Evolutionary conservation across 208 protist species (phyloP), one percentile per base, ranked within the genome.

Genomic region (Leishmania lainsoni): DNA sequence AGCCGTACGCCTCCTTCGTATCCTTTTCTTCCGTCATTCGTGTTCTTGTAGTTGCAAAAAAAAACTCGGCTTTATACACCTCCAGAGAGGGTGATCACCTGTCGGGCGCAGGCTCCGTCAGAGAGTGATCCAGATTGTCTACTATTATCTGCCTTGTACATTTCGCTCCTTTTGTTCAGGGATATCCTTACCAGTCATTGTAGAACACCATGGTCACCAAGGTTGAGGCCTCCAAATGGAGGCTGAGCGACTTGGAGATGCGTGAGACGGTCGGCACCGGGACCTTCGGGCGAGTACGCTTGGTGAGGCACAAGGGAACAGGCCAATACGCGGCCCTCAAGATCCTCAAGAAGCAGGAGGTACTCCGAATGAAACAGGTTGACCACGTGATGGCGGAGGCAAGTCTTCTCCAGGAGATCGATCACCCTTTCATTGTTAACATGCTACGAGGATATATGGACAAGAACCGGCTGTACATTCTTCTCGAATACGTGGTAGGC

Each of bases 371-470:
- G 92, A 96, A 97, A 83, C 95, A 97, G 80, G 94, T 98, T 1
- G 93, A 98, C 75, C 94, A 98, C 85, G 94, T 99, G 63, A 81
- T 98, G 65, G 92, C 91, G 22, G 98, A 99, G 84, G 98, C 97
- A 76, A 96, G 92, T 79, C 97, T 99, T 75, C 86, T 99, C 26
- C 91, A 95, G 72, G 92, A 96, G 52, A 93, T 99, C 76, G 84
- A 97, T 48, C 98, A 99, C 88, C 97, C 98, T 14, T 98, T 98
- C 84, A 95, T 99, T 84, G 97, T 99, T 26, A 95, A 91, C 76
- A 95, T 99, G 85, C 86, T 99, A 72, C 98, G 97, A 59, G 95
- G 98, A 17, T 99, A 99, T 89, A 98, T 99, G 92, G 98, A 97
- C 65, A 90, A 97, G 54, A 92, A 98, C 58, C 87, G 94, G 26